Evolutionary conservation across 139 green algal species (phyloP).

Genomic region (Trebouxia sp.): DNA sequence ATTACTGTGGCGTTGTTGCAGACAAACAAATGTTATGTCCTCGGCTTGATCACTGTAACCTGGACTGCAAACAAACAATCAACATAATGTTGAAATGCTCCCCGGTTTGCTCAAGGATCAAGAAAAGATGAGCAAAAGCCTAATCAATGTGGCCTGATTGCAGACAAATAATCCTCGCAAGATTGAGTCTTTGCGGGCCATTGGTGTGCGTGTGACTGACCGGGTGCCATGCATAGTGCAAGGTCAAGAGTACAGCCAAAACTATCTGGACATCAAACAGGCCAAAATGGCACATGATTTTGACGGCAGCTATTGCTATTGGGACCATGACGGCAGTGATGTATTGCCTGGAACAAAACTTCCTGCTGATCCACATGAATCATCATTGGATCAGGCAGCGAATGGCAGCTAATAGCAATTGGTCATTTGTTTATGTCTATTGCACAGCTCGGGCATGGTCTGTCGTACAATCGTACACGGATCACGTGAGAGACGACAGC

Average conservation of each 20-base stretch:
- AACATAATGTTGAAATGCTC: neutral
- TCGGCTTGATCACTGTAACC: too few species aligned
- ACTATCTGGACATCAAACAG: conserved; percentile 60
- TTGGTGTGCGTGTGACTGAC: conserved; percentile 76
- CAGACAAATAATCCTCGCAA: conserved; percentile 96
- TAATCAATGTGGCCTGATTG: neutral
- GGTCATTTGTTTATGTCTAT: too few species aligned
- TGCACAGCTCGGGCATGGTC: too few species aligned
- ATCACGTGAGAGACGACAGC: too few species aligned
- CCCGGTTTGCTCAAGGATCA: neutral
- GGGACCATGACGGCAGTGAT: conserved; percentile 53
- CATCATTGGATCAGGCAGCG: too few species aligned
- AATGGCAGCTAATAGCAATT: too few species aligned
- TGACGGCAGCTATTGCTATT: conserved; percentile 57
- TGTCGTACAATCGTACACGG: too few species aligned
- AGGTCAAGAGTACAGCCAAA: conserved; percentile 69
- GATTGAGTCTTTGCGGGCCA: conserved; percentile 66
- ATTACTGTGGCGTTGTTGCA: neutral
- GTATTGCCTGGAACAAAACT: neutral
- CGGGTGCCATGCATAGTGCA: conserved; percentile 86
- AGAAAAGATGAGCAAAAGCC: neutral
- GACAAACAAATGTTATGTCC: neutral
- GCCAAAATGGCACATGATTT: conserved; percentile 53
- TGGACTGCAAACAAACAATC: too few species aligned
- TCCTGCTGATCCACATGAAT: neutral